Base-by-base conservation (phyloP, 768 basidiomycete species). In the Lentinus tigrinus region DNA sequence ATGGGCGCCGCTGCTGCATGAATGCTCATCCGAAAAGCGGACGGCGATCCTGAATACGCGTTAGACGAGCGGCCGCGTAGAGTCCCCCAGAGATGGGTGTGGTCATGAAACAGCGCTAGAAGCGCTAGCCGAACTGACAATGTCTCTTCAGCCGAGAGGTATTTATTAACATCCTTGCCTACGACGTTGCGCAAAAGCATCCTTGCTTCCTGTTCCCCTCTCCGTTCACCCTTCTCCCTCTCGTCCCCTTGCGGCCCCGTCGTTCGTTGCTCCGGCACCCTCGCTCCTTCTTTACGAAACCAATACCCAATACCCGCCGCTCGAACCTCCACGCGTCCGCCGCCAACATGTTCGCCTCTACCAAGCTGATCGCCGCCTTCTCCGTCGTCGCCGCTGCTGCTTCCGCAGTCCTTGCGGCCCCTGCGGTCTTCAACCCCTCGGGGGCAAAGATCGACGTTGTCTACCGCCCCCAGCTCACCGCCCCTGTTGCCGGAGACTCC, bases 381-480 rank as follows among this genome's bases (percentile, higher is more conserved):
- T 44, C 61, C 23, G 52, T 53, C 49, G 59, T 77, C 65, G 72
- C 67, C 49, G 60, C 72, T 61, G 61, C 77, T 49, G 38, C 75
- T 50, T 56, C 74, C 56, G 58, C 54, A 31, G 57, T 72, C 52
- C 53, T 68, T 47, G 61, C 67, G 53, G 46, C 70, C 49, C 70
- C 67, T 57, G 54, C 57, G 36, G 48, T 57, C 56, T 69, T 68
- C n/a, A 19, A 40, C 43, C 73, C 74, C 14, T 24, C 69, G 11
- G 58, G 66, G 0, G 67, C 74, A 17, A 63, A 64, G 34, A 63
- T 72, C 54, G 69, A 76, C 53, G 53, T 74, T 49, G 62, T 77
- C 53, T 76, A 76, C 60, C 74, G 70, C 39, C 82, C 83, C 2
- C 59, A 57, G 2, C 77, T 84, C 65, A 79, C 70, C 24, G 57